These are phyloP conservation scores for Colletotrichum euphorbiae DNA, from an alignment of 2,329 filamentous ascomycete species.

Conservation along the genomic window DNA sequence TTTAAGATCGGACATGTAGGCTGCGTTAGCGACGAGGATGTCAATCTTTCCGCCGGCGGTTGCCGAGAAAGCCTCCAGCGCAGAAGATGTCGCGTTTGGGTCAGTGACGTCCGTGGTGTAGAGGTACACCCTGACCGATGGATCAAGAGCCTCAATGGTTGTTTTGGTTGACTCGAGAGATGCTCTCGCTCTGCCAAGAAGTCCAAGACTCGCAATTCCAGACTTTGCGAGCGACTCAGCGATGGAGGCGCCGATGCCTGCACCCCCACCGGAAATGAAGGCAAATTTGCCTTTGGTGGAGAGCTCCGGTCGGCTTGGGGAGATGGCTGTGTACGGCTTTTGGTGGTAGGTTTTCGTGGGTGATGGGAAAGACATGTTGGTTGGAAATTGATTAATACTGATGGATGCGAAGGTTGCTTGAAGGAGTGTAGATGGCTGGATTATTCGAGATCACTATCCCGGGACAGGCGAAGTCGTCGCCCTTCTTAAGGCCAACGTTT, in stretches of 20 bases:
- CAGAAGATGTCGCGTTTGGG: conserved; percentile 18
- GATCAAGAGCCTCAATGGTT: conserved; percentile 39
- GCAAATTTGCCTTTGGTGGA: conserved; percentile 56
- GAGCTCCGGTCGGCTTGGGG: conserved; percentile 44
- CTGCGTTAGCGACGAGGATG: conserved; percentile 47
- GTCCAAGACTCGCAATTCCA: conserved; percentile 61
- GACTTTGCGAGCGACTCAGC: conserved; percentile 54
- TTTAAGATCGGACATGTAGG: conserved; percentile 39
- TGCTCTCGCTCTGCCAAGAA: conserved; percentile 50
- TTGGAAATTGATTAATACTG: no score
- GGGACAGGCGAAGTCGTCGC: no score
- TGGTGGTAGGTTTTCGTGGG: conserved; percentile 40
- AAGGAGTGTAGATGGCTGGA: neutral
- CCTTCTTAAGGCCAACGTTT: no score
- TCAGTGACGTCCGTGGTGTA: conserved; percentile 41
- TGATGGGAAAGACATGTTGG: conserved; percentile 39
- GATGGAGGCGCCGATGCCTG: conserved; percentile 61
- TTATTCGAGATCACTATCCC: neutral
- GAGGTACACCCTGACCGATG: conserved; percentile 39
- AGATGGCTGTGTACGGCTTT: conserved; percentile 45
- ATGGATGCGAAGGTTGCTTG: neutral
- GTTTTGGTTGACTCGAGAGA: conserved; percentile 44
- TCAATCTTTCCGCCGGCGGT: conserved; percentile 39
- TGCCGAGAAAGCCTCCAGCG: conserved; percentile 21
- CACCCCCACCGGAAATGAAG: conserved; percentile 66